These are phyloP conservation scores for Epichloe amarillans DNA, from an alignment of 2,329 filamentous ascomycete species.

Conservation along the genomic window DNA sequence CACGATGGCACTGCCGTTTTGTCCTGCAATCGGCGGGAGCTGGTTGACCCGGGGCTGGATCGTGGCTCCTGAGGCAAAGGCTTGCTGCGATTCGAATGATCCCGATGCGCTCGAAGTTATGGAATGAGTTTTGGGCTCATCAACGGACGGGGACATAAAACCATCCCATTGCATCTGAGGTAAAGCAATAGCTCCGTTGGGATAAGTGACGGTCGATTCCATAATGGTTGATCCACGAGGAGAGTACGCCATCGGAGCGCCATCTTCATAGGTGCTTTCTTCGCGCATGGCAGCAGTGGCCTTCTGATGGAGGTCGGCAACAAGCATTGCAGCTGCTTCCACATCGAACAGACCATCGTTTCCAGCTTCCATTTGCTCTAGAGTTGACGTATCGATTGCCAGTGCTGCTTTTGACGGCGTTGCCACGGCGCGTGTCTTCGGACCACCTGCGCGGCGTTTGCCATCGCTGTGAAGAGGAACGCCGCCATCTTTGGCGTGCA, in stretches of 20 bases:
- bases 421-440: conserved; percentile 51
- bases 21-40: conserved; percentile 56
- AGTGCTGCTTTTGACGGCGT: conserved; percentile 65
- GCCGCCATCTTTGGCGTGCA: conserved; percentile 95
- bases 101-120: conserved; percentile 51
- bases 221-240: conserved; percentile 58
- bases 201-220: conserved; percentile 65
- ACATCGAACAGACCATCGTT: conserved; percentile 88
- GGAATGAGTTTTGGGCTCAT: conserved; percentile 64
- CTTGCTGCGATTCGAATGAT: conserved; percentile 55
- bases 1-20: conserved; percentile 44
- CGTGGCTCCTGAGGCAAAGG: conserved; percentile 46
- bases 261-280: conserved; percentile 41
- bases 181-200: conserved; percentile 65
- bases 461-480: conserved; percentile 87
- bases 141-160: conserved; percentile 58
- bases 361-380: conserved; percentile 87
- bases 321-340: conserved; percentile 95
- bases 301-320: conserved; percentile 96
- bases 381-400: conserved; percentile 66
- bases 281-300: conserved; percentile 58
- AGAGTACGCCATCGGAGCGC: conserved; percentile 55
- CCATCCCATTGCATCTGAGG: conserved; percentile 87
- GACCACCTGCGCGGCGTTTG: conserved; percentile 63
- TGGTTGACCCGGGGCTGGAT: conserved; percentile 46